Evolutionary conservation across 2,329 filamentous ascomycete genomes (phyloP).

Genomic region (Xylariaceae sp.): DNA sequence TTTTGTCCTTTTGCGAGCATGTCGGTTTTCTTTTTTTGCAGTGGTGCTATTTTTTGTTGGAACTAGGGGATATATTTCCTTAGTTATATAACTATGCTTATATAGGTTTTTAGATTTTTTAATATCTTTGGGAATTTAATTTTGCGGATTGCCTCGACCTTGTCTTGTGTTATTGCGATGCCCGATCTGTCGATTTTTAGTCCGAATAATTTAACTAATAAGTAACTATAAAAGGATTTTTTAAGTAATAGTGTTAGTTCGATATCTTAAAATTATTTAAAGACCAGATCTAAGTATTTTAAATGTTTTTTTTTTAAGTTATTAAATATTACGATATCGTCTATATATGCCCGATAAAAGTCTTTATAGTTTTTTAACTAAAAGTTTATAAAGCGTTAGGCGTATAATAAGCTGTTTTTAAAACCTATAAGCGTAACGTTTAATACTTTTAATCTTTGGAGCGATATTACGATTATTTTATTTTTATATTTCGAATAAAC

Average conservation of each 20-base stretch:
- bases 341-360: background rate
- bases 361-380: background rate
- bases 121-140: background rate
- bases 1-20: background rate
- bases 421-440: background rate
- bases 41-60: background rate
- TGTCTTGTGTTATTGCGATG: background rate
- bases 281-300: background rate
- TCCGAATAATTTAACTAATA: background rate
- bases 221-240: background rate
- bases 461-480: background rate
- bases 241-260: background rate
- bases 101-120: background rate
- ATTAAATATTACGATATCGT: no score
- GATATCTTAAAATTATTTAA: no score
- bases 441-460: background rate
- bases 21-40: background rate
- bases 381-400: background rate
- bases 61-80: slow-evolving; percentile 1
- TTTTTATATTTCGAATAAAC: background rate
- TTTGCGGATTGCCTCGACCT: background rate
- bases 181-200: background rate
- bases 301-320: no score
- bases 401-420: slow-evolving; percentile 3
- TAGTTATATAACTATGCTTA: slow-evolving; percentile 1